phyloP scores from a whole-genome alignment of 768 basidiomycete species.

The Mycena sanguinolenta region DNA sequence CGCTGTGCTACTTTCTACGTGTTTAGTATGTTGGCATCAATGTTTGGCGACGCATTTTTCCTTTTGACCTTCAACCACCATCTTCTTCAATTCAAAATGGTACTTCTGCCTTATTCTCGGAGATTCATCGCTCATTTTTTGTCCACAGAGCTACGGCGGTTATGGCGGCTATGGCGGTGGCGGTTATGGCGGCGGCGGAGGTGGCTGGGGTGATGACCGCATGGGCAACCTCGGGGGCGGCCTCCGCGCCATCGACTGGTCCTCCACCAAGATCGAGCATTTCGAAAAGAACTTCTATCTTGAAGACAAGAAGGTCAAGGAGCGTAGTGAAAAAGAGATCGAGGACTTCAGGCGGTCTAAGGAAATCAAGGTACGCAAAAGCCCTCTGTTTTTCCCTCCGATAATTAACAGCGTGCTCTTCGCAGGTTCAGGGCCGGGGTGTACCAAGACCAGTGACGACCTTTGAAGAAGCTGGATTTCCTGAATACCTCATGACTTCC shows the following conservation, averaged over 20 bases:
- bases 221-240: constrained; percentile 88
- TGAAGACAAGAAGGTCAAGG: constrained; percentile 88
- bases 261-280: constrained; percentile 73
- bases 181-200: constrained; percentile 55
- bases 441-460: constrained; percentile 91
- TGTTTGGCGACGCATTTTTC: background rate
- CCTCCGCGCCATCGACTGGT: constrained; percentile 90
- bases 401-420: constrained; percentile 12
- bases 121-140: background rate
- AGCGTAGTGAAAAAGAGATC: constrained; percentile 86
- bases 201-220: constrained; percentile 70
- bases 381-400: background rate
- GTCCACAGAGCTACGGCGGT: constrained; percentile 58
- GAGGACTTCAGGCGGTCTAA: constrained; percentile 87
- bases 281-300: constrained; percentile 99
- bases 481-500: constrained; percentile 94
- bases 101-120: constrained; percentile 14
- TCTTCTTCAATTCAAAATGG: constrained; percentile 40
- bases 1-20: background rate
- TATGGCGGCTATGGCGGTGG: constrained; percentile 47
- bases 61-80: constrained; percentile 35
- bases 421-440: constrained; percentile 86
- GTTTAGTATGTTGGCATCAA: background rate
- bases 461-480: constrained; percentile 97
- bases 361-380: constrained; percentile 82